These are phyloP conservation scores for Hypericum perforatum DNA, from an alignment of 345 rosid genomes.

Conservation along the genomic window DNA sequence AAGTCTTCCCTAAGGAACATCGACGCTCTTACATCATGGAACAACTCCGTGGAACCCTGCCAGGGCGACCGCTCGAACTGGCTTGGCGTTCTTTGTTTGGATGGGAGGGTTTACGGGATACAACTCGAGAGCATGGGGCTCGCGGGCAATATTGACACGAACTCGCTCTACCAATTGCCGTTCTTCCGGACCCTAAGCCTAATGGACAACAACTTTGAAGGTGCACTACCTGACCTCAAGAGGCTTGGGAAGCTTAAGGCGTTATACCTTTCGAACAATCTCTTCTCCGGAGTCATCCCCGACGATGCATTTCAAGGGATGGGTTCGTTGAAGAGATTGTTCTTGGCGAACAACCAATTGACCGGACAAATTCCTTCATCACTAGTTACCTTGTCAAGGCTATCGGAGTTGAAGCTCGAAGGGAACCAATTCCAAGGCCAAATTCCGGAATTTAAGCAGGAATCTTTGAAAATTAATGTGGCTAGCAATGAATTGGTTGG, in stretches of 20 bases:
- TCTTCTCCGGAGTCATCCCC: constrained; percentile 43
- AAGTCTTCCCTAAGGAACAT: constrained; percentile 5
- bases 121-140: constrained; percentile 51
- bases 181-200: constrained; percentile 50
- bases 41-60: constrained; percentile 31
- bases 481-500: constrained; percentile 65
- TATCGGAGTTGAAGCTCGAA: constrained; percentile 50
- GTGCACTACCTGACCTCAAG: constrained; percentile 43
- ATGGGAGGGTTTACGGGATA: constrained; percentile 42
- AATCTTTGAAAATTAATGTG: constrained; percentile 27
- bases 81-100: constrained; percentile 49
- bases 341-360: constrained; percentile 48
- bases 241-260: constrained; percentile 38
- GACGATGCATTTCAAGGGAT: constrained; percentile 47
- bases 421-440: constrained; percentile 49
- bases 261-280: constrained; percentile 53
- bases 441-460: constrained; percentile 42
- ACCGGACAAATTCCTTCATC: constrained; percentile 50
- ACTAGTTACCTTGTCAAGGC: constrained; percentile 38
- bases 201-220: constrained; percentile 54
- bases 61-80: constrained; percentile 28
- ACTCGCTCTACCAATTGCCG: constrained; percentile 28
- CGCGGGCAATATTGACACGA: constrained; percentile 34
- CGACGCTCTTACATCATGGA: constrained; percentile 27
- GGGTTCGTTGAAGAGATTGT: constrained; percentile 45